Conservation (phyloP, 768 basidiomycete species). For the Xerocomellus intermedius region DNA sequence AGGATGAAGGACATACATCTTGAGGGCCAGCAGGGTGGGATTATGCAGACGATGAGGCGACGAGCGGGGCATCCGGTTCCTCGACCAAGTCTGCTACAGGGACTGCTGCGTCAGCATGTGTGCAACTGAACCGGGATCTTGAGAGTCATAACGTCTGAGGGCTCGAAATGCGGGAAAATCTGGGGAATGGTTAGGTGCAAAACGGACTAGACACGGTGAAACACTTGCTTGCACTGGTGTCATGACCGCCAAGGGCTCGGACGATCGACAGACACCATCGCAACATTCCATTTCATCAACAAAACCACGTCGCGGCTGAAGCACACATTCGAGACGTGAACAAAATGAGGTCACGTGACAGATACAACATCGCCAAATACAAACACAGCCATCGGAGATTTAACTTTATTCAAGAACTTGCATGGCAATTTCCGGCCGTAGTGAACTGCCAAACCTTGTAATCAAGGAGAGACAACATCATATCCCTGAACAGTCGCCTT, state of each 20-base stretch:
- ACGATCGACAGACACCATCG: slow-evolving; percentile 63
- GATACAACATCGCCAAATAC: not conserved
- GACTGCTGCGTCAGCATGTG: not conserved
- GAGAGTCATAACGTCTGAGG: slow-evolving; percentile 1
- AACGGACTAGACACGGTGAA: not conserved
- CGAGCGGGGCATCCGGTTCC: not conserved
- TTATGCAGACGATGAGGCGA: not conserved
- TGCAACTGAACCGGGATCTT: not conserved
- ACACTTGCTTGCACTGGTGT: slow-evolving; percentile 25
- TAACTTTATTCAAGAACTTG: slow-evolving; percentile 33
- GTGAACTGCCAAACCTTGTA: slow-evolving; percentile 25
- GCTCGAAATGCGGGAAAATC: slow-evolving; percentile 1
- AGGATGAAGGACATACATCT: not conserved
- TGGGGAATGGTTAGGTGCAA: not conserved
- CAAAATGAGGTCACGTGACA: slow-evolving; percentile 9
- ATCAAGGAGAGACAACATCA: slow-evolving; percentile 8
- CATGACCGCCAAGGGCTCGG: slow-evolving; percentile 41
- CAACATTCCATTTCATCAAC: slow-evolving; percentile 74
- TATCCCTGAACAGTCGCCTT: slow-evolving; percentile 58
- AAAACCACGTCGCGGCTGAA: not conserved
- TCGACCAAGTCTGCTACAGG: not conserved
- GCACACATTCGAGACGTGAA: not conserved
- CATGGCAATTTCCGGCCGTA: slow-evolving; percentile 20
- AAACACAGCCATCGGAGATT: slow-evolving; percentile 15
- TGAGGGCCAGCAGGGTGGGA: not conserved